Evolutionary conservation across 495 filamentous ascomycete genomes (phyloP), one percentile per base, ranked within the genome.

Genomic region (Xylaria sp.): DNA sequence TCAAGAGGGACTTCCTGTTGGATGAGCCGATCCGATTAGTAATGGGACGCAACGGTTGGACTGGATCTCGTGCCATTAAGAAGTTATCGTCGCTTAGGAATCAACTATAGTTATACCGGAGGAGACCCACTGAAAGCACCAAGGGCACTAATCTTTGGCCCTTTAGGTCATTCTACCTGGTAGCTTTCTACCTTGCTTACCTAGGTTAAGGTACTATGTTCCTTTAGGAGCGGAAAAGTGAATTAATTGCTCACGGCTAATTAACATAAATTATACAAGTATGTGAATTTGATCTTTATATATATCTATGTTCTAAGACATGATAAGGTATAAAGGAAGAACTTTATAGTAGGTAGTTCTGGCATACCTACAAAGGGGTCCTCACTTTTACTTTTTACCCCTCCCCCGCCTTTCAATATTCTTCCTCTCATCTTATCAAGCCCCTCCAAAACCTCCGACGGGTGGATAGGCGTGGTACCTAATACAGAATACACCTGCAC

Each of bases 41-140:
- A 44, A 41, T 57, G 52, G 14, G 33, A 52, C 44, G 31, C 21
- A 35, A n/a, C 15, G 2, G 50, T 33, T 67, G 44, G 33, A 55
- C 64, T 17, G 21, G 41, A 46, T 48, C 41, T 46, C 43, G 26
- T 19, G 31, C 41, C 26, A 21, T 50, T 29, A 26, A 14, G 29
- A 31, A 55, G 41, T 68, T 33, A 55, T 68, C 52, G 65, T 33
- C 53, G 65, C 65, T 68, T 68, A 68, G 37, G 65, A 58, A 68
- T 68, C 65, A 68, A 46, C 31, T 21, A 8, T 7, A n/a, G n/a
- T 26, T 52, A 2, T 4, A 41, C 26, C 52, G 52, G 53, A 19
- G 33, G 46, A 21, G 46, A 67, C 63, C 46, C 46, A 53, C 63
- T 37, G 19, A 67, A 17, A 21, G 46, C 44, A 41, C 46, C 9